Conservation (phyloP, 2,329 filamentous ascomycete genomes). For the Teratosphaeriaceae sp. region DNA sequence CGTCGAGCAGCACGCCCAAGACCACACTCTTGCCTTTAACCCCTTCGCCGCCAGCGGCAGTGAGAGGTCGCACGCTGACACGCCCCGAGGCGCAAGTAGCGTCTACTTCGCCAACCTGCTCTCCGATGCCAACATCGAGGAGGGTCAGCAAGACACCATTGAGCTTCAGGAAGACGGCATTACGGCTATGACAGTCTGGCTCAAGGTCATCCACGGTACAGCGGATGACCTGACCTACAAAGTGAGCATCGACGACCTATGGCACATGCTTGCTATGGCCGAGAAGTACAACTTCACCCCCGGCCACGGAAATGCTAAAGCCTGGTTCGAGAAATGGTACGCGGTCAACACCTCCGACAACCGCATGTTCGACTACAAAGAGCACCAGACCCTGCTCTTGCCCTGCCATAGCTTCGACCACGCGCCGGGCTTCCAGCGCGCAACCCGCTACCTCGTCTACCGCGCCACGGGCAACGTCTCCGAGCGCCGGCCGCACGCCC, state of each 20-base stretch:
- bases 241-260: conserved; percentile 10
- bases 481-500: conserved; percentile 18
- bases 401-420: conserved; percentile 27
- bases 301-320: background rate
- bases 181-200: conserved; percentile 8
- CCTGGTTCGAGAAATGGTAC: conserved; percentile 14
- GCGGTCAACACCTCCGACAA: background rate
- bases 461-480: conserved; percentile 21
- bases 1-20: no score
- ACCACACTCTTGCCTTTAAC: no score
- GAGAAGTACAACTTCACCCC: conserved; percentile 14
- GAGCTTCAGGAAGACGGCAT: conserved; percentile 11
- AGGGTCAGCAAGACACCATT: conserved; percentile 5
- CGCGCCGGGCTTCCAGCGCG: conserved; percentile 20
- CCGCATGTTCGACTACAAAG: conserved; percentile 7
- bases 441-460: conserved; percentile 30
- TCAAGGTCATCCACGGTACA: conserved; percentile 13
- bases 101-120: conserved; percentile 9
- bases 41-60: no score
- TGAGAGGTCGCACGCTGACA: no score
- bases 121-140: conserved; percentile 1
- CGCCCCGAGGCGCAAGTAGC: background rate
- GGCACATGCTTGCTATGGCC: conserved; percentile 12
- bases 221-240: background rate
- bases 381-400: conserved; percentile 16